phyloP scores from a whole-genome alignment of 805 yeast genomes.

The Yarrowia deformans region DNA sequence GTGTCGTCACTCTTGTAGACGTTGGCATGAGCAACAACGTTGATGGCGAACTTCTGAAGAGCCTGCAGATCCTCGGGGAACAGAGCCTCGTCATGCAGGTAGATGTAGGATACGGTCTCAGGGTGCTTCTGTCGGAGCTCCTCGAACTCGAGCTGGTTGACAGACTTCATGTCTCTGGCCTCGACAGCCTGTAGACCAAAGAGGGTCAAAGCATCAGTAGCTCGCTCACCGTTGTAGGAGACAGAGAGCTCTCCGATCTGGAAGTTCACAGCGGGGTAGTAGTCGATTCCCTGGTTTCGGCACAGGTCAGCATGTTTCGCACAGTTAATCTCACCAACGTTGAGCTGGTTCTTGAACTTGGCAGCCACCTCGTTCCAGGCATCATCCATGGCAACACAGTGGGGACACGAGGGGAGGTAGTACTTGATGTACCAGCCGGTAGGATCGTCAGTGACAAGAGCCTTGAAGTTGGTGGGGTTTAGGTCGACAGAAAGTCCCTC shows the following conservation, averaged over 20 bases:
- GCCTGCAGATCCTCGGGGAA: slow-evolving; percentile 53
- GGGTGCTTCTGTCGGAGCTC: slow-evolving; percentile 45
- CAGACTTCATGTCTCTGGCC: slow-evolving; percentile 48
- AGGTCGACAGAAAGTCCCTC: slow-evolving; percentile 50
- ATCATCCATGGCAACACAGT: slow-evolving; percentile 51
- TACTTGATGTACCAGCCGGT: slow-evolving; percentile 54
- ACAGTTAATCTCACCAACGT: slow-evolving; percentile 55
- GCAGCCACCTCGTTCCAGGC: slow-evolving; percentile 52
- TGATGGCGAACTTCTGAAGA: slow-evolving; percentile 49
- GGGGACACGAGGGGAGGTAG: slow-evolving; percentile 53
- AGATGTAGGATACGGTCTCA: slow-evolving; percentile 50
- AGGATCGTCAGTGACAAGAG: slow-evolving; percentile 52
- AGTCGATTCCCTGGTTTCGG: slow-evolving; percentile 47
- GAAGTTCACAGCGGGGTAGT: slow-evolving; percentile 44
- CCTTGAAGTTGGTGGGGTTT: slow-evolving; percentile 46
- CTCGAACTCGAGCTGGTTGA: slow-evolving; percentile 49
- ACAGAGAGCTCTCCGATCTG: slow-evolving; percentile 42
- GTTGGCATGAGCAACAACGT: slow-evolving; percentile 49
- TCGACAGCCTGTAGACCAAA: slow-evolving; percentile 48
- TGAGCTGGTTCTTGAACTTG: slow-evolving; percentile 48
- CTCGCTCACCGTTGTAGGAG: slow-evolving; percentile 41
- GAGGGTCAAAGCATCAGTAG: slow-evolving; percentile 46
- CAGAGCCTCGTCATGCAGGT: slow-evolving; percentile 52
- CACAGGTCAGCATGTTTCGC: slow-evolving; percentile 50
- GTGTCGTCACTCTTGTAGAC: slow-evolving; percentile 47